phyloP scores from a whole-genome alignment of 768 basidiomycete species.

The Hygrocybe coccinea region DNA sequence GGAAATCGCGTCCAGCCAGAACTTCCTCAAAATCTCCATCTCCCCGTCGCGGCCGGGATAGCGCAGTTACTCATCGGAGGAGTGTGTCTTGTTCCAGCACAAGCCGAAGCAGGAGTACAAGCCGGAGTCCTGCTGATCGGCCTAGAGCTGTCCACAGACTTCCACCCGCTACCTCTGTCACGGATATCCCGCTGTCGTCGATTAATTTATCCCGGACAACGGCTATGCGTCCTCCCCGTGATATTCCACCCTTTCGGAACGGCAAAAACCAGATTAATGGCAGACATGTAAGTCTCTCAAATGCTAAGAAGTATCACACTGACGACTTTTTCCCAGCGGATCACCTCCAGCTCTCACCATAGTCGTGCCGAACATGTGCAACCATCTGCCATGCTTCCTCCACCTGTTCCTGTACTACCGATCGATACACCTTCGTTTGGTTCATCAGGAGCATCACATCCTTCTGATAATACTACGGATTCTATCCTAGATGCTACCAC shows the following conservation, averaged over 20 bases:
- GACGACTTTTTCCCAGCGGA: slow-evolving; percentile 3
- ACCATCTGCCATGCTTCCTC: slow-evolving; percentile 28
- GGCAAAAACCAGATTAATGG: slow-evolving; percentile 38
- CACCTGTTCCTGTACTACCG: background rate
- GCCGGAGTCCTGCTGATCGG: slow-evolving; percentile 49
- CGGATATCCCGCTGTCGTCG: slow-evolving; percentile 28
- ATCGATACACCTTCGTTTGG: background rate
- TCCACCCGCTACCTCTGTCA: slow-evolving; percentile 43
- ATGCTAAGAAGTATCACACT: background rate
- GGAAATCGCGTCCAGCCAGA: slow-evolving; percentile 23
- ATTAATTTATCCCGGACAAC: slow-evolving; percentile 24
- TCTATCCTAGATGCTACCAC: background rate
- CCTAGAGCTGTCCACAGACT: slow-evolving; percentile 60
- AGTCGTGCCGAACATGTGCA: background rate
- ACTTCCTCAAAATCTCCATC: slow-evolving; percentile 39
- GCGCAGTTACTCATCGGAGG: slow-evolving; percentile 37
- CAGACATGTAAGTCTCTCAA: slow-evolving; percentile 23
- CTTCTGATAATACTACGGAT: background rate
- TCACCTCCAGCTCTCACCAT: background rate
- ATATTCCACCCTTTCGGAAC: slow-evolving; percentile 25
- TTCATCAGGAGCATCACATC: background rate
- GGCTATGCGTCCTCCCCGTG: slow-evolving; percentile 12
- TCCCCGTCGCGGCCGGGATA: slow-evolving; percentile 38
- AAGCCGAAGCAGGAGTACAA: slow-evolving; percentile 54
- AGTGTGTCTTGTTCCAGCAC: slow-evolving; percentile 56